Evolutionary conservation across 75 land plant genomes (phyloP), one percentile per base, ranked within the genome.

Genomic region (Azolla pinnata): DNA sequence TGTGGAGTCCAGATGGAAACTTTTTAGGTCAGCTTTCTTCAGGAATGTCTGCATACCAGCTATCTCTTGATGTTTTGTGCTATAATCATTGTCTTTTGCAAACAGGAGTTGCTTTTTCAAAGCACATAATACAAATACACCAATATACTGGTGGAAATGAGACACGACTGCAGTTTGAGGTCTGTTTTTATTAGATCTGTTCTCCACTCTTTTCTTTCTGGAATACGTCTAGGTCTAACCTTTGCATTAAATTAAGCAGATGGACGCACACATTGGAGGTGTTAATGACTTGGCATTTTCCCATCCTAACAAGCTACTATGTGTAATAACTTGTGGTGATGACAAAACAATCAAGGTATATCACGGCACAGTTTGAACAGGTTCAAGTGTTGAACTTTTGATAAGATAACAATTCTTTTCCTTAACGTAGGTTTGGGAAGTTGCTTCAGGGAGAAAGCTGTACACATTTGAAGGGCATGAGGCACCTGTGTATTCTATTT

Each of bases 251-350:
- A 29, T 21, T 64, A 0, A 50, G 9, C 68, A 90, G 97, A 83
- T 90, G 74, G 97, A 90, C 60, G 97, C 97, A 56, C 97, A 90
- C 71, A 74, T 50, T 42, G 97, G 97, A 40, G 84, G 83, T 67
- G 97, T 90, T 40, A 90, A 90, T 64, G 93, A 91, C 64, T 72
- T 91, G 73, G 93, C 97, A 10, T 91, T 91, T 57, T 79, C 89
- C 32, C 76, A 62, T 50, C 97, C 93, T 44, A 87, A 80, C 57
- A 88, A 90, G 56, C 83, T 82, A 51, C 65, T 90, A 12, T 82
- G 86, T 51, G 50, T 91, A 1, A 70, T 91, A 23, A 87, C 97
- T n/a, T 92, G 97, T 69, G 97, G 97, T 19, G 97, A 92, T 57
- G 97, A 91, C 65, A 91, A 80, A 64, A 77, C 79, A 20, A 88